Percentiles rank a stretch among this genome's conserved stretches.
Evolutionary conservation across 306 rosid species (phyloP).

Genomic region (Vigna radiata): DNA sequence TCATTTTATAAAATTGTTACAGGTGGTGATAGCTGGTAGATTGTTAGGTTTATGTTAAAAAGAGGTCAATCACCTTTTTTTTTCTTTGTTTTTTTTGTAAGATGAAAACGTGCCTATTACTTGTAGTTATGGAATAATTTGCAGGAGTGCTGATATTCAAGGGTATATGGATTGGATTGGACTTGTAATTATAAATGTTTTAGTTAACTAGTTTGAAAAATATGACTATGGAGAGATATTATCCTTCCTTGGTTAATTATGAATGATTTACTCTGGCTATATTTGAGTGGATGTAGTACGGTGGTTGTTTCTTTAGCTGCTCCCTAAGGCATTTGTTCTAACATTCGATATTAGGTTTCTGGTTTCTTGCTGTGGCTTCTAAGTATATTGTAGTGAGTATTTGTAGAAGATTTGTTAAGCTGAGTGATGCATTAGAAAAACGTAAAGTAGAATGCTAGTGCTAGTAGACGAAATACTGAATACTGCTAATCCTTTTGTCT

Average conservation of each 20-base stretch:
- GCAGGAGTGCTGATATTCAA: background rate
- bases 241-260: background rate
- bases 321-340: constrained; percentile 2
- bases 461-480: background rate
- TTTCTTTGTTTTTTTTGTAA: background rate
- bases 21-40: background rate
- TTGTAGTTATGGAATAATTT: constrained; percentile 24
- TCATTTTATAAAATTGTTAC: constrained; percentile 25
- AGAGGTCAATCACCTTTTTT: constrained; percentile 4
- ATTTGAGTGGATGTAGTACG: background rate
- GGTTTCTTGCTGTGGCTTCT: constrained; percentile 4
- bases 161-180: constrained; percentile 12
- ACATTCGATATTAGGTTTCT: background rate
- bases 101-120: constrained; percentile 5
- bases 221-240: constrained; percentile 17
- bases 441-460: constrained; percentile 7
- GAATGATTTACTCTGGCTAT: constrained; percentile 16
- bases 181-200: constrained; percentile 28
- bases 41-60: background rate
- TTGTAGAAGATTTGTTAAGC: constrained; percentile 14
- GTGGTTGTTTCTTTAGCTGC: constrained; percentile 4
- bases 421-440: constrained; percentile 8
- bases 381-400: background rate
- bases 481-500: background rate
- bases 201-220: background rate